Conservation (phyloP, 768 basidiomycete genomes). For the Xerocomus potaroensis region DNA sequence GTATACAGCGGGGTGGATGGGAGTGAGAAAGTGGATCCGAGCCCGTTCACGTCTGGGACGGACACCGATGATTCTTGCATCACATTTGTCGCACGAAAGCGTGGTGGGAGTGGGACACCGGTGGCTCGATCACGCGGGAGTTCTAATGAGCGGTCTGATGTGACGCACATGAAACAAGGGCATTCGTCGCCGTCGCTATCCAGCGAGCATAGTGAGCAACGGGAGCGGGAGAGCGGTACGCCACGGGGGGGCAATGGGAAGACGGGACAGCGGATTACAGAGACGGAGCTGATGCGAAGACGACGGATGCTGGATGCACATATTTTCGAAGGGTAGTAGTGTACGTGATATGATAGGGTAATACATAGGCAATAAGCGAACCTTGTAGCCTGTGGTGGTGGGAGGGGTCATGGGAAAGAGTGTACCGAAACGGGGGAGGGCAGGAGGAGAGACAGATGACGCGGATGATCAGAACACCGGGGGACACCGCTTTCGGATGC, state of each 20-base stretch:
- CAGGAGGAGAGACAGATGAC: conserved; percentile 1
- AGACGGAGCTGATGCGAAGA: conserved; percentile 73
- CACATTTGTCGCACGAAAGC: conserved; percentile 64
- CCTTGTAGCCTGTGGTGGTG: no score
- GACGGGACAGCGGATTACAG: conserved; percentile 68
- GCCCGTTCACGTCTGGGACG: conserved; percentile 44
- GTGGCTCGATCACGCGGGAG: conserved; percentile 15
- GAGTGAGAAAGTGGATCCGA: conserved; percentile 15
- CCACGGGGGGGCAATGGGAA: conserved; percentile 33
- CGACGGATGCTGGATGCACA: conserved; percentile 74
- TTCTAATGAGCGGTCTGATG: conserved; percentile 19
- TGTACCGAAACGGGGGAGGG: conserved; percentile 1
- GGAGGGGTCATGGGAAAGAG: no score
- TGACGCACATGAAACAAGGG: conserved; percentile 17
- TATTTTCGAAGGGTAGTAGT: conserved; percentile 40
- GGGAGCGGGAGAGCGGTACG: conserved; percentile 28
- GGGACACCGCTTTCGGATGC: conserved; percentile 21
- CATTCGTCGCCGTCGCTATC: conserved; percentile 7
- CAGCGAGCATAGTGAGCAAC: conserved; percentile 4
- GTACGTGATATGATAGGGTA: background rate
- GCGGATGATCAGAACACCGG: conserved; percentile 7
- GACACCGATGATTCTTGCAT: conserved; percentile 70
- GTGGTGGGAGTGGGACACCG: conserved; percentile 30
- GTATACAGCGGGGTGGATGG: conserved; percentile 4
- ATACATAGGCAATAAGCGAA: no score